Evolutionary conservation across 2,329 filamentous ascomycete genomes (phyloP).

Genomic region (Aspergillus neoniger): DNA sequence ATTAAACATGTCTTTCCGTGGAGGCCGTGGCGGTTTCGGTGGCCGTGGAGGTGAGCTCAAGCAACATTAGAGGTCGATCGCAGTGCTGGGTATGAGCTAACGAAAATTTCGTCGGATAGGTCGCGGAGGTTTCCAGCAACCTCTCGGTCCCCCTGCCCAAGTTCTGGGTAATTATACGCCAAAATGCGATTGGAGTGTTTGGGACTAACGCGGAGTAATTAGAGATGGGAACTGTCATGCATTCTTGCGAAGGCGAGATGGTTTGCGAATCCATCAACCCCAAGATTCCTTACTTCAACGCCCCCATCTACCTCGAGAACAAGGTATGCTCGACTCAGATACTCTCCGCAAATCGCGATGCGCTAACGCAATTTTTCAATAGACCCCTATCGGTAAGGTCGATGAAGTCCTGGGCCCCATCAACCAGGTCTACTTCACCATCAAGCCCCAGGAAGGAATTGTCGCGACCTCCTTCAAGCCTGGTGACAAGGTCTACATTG

Average conservation of each 20-base stretch:
- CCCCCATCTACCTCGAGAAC: conserved; percentile 97
- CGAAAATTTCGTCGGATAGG: conserved; percentile 49
- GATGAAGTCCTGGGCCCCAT: conserved; percentile 97
- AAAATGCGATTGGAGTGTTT: conserved; percentile 7
- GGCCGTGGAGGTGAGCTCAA: conserved; percentile 44
- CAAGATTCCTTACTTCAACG: conserved; percentile 99
- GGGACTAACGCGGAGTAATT: conserved; percentile 32
- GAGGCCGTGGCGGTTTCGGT: conserved; percentile 52
- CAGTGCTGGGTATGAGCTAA: conserved; percentile 28
- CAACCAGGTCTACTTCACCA: conserved; percentile 97
- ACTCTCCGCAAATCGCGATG: not conserved
- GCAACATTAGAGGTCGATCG: conserved; percentile 26
- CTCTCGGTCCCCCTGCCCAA: conserved; percentile 63
- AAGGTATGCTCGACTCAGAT: conserved; percentile 60
- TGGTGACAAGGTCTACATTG: conserved; percentile 97
- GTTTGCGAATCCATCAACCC: conserved; percentile 93
- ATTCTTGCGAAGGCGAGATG: conserved; percentile 96
- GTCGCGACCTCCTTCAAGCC: conserved; percentile 91
- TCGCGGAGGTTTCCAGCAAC: conserved; percentile 62
- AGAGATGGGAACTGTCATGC: conserved; percentile 94
- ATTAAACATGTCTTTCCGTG: conserved; percentile 65
- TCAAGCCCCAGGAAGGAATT: conserved; percentile 96
- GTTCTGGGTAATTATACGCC: conserved; percentile 55
- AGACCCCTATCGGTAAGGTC: conserved; percentile 90
- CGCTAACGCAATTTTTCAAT: conserved; percentile 22